These are phyloP conservation scores for Tirmania nivea DNA, from an alignment of 495 filamentous ascomycete species.

Conservation along the genomic window DNA sequence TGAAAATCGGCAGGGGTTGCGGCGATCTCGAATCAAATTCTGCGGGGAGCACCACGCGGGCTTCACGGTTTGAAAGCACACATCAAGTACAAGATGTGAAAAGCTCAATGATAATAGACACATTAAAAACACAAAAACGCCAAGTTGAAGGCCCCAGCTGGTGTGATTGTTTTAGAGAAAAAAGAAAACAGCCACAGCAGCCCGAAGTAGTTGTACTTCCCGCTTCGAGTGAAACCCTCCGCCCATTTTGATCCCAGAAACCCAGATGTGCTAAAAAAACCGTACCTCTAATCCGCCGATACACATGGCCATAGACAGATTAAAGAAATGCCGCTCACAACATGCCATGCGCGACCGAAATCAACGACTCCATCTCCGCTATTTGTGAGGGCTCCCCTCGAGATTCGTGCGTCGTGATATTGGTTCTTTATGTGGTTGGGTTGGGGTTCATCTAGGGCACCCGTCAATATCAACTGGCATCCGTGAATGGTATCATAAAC, in stretches of 20 bases:
- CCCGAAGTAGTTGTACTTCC: neutral
- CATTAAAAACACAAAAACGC: neutral
- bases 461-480: neutral
- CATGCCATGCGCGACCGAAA: too few relatives aligned
- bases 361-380: too few relatives aligned
- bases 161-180: neutral
- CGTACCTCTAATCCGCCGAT: neutral
- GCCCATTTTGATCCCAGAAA: neutral
- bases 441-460: slow-evolving; percentile 38
- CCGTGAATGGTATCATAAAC: slow-evolving; percentile 1
- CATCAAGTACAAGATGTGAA: too few relatives aligned
- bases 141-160: neutral
- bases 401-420: neutral
- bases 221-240: neutral
- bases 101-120: neutral
- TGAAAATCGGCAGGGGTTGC: too few relatives aligned
- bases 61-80: too few relatives aligned
- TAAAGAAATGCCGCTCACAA: too few relatives aligned
- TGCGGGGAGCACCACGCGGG: too few relatives aligned
- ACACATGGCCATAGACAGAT: too few relatives aligned
- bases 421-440: slow-evolving; percentile 28
- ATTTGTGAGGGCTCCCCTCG: too few relatives aligned
- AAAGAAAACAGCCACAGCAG: neutral
- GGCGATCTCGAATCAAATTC: too few relatives aligned
- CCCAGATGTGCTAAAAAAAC: neutral